A percentile compares a stretch with the other conserved stretches of the same genome.
Conservation (phyloP, 2,329 filamentous ascomycete species). For the Fonsecaea monophora region DNA sequence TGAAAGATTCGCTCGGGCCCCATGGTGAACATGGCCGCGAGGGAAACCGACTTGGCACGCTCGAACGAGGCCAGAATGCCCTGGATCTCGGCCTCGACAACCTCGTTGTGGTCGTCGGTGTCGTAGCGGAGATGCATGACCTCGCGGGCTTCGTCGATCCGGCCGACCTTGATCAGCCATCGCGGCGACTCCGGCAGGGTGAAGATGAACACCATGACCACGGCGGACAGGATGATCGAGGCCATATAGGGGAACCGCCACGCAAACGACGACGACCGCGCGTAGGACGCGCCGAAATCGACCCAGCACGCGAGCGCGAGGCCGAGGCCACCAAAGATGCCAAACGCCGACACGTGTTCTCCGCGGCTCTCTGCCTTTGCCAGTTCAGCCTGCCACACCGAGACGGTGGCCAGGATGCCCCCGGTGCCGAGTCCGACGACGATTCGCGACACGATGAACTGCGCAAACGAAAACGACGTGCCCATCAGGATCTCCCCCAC, state of each 20-base stretch:
- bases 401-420: conserved; percentile 48
- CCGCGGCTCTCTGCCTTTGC: conserved; percentile 46
- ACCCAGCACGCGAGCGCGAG: conserved; percentile 48
- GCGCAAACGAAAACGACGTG: conserved; percentile 48
- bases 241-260: neutral
- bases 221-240: neutral
- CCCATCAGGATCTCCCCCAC: conserved; percentile 52
- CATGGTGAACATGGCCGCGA: neutral
- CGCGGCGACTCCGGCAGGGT: conserved; percentile 64
- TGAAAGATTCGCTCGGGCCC: neutral
- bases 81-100: conserved; percentile 48
- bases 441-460: conserved; percentile 54
- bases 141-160: conserved; percentile 58
- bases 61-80: neutral
- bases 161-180: conserved; percentile 63
- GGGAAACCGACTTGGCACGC: neutral
- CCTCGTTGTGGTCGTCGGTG: conserved; percentile 53
- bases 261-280: neutral
- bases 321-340: conserved; percentile 45
- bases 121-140: conserved; percentile 58
- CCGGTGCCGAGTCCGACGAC: conserved; percentile 48
- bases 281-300: conserved; percentile 45
- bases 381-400: conserved; percentile 49
- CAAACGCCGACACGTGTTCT: conserved; percentile 46
- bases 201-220: conserved; percentile 45